Evolutionary conservation across 495 filamentous ascomycete genomes (phyloP).

Genomic region (Lentithecium fluviatile): DNA sequence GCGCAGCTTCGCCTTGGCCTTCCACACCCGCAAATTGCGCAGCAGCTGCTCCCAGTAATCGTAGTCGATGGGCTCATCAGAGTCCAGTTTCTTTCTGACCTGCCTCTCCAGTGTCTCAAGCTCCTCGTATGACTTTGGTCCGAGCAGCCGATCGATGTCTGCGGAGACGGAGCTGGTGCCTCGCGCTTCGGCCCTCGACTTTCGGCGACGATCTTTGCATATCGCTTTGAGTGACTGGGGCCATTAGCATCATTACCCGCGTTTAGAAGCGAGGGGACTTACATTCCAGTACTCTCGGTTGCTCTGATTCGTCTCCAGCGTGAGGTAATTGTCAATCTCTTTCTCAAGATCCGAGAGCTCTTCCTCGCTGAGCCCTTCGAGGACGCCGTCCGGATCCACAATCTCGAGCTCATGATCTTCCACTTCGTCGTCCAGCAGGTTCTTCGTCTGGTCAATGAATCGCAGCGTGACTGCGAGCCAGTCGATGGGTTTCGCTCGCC

Average conservation of each 20-base stretch:
- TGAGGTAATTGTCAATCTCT: constrained; percentile 82
- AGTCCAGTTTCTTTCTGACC: constrained; percentile 77
- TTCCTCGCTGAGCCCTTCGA: constrained; percentile 69
- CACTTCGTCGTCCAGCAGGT: constrained; percentile 76
- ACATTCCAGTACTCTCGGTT: constrained; percentile 89
- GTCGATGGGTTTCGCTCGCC: constrained; percentile 89
- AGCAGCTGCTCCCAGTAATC: constrained; percentile 97
- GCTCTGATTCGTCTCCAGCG: constrained; percentile 70
- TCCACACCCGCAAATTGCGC: constrained; percentile 80
- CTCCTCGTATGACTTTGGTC: constrained; percentile 83
- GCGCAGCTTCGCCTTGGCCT: constrained; percentile 82
- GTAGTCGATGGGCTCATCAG: constrained; percentile 88
- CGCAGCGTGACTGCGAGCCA: constrained; percentile 90
- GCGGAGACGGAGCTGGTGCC: constrained; percentile 76
- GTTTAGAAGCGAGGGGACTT: constrained; percentile 24
- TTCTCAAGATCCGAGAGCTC: constrained; percentile 77
- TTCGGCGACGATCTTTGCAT: constrained; percentile 72
- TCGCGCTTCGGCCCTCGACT: constrained; percentile 64
- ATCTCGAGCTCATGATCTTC: constrained; percentile 73
- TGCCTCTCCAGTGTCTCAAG: constrained; percentile 79
- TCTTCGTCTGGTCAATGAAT: constrained; percentile 76
- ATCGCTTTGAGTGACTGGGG: constrained; percentile 75
- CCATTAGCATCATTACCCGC: constrained; percentile 32
- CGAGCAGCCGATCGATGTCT: constrained; percentile 83
- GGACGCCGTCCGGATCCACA: constrained; percentile 76